These are phyloP conservation scores for Fusarium sp. DNA, from an alignment of 2,329 filamentous ascomycete genomes.

Conservation along the genomic window DNA sequence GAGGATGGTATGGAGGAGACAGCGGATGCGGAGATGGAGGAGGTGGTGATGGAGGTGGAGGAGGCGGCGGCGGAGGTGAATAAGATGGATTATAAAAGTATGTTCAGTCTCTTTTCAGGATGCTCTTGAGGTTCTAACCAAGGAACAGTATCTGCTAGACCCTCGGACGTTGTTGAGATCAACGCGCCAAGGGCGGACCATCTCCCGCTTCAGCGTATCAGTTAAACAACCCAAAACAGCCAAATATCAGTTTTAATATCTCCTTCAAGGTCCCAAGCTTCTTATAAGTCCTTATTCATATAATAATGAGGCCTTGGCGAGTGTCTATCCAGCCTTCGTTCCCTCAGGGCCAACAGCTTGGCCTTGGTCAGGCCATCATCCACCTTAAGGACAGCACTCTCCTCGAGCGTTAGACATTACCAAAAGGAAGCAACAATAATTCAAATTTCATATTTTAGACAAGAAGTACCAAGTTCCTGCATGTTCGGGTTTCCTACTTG, in stretches of 20 bases:
- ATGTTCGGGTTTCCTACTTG: not conserved
- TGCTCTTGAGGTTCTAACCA: not conserved
- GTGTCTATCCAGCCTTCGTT: not conserved
- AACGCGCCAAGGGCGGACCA: not conserved
- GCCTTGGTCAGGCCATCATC: not conserved
- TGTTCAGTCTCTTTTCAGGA: not conserved
- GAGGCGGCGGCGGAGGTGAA: not conserved
- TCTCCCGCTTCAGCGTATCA: not conserved
- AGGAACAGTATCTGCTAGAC: not conserved
- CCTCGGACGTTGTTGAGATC: not conserved
- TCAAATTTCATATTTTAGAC: not conserved
- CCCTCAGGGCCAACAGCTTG: not conserved
- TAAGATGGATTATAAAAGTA: not conserved
- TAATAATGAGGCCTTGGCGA: fast-evolving
- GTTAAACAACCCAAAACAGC: not conserved
- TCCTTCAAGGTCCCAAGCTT: not conserved
- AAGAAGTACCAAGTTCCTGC: not conserved
- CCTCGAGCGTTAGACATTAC: not conserved
- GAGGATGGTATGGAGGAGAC: not conserved
- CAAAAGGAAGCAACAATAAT: not conserved
- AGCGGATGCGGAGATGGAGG: not conserved
- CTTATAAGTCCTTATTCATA: not conserved
- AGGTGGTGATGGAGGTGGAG: not conserved
- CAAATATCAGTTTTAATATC: not conserved
- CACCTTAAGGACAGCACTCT: not conserved